Evolutionary conservation across 2,329 filamentous ascomycete genomes (phyloP).

Genomic region (Simplicillium aogashimaense): DNA sequence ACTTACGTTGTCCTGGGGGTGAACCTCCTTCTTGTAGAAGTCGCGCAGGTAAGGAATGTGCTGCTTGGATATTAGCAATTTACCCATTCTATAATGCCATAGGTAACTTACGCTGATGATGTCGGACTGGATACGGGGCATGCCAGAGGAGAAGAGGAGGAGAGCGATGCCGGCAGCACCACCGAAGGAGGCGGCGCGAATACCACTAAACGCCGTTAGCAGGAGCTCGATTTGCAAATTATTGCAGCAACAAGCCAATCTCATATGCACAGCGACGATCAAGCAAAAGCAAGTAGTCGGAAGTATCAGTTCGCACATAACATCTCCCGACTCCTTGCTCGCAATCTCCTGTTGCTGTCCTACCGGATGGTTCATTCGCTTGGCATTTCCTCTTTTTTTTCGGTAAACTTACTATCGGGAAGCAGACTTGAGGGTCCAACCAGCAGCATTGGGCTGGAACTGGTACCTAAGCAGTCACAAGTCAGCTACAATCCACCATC

Average conservation of each 20-base stretch:
- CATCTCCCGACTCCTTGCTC: too few species aligned
- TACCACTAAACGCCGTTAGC: constrained; percentile 26
- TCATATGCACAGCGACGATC: too few species aligned
- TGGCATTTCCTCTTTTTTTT: too few species aligned
- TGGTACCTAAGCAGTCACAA: constrained; percentile 38
- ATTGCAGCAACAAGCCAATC: too few species aligned
- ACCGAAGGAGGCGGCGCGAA: constrained; percentile 44
- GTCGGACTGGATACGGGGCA: constrained; percentile 50
- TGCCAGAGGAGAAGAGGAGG: constrained; percentile 51
- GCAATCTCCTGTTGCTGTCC: too few species aligned
- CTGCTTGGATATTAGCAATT: constrained; percentile 23
- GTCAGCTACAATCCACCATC: constrained; percentile 14
- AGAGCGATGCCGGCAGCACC: constrained; percentile 47
- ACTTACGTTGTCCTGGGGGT: constrained; percentile 54
- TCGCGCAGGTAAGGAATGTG: constrained; percentile 44
- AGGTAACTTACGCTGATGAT: constrained; percentile 42
- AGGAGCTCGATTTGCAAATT: not conserved
- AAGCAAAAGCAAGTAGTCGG: too few species aligned
- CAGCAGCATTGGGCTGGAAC: constrained; percentile 43
- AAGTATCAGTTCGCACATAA: too few species aligned
- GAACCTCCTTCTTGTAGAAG: constrained; percentile 42
- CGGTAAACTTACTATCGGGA: constrained; percentile 38
- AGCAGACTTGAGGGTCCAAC: constrained; percentile 38
- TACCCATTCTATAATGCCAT: too few species aligned
- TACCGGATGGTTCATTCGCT: too few species aligned